These are phyloP conservation scores for Rhododendron vialii DNA, from an alignment of 148 eudicot genomes.

Conservation along the genomic window DNA sequence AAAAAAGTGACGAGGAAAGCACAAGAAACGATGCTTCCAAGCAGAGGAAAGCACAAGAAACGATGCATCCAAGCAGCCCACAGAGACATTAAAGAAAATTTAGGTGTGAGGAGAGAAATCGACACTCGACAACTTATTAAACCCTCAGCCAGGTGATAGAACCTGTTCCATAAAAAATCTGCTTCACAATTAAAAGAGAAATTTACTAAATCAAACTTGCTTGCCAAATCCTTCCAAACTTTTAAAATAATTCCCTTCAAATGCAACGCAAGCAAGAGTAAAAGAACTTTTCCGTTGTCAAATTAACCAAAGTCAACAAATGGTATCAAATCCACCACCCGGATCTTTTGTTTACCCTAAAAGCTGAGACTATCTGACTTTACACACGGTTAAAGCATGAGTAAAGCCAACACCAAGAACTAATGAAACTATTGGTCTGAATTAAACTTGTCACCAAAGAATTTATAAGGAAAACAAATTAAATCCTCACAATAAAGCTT, in stretches of 20 bases:
- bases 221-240: background rate
- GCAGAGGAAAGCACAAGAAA: background rate
- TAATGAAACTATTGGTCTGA: background rate
- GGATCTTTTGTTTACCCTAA: background rate
- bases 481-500: background rate
- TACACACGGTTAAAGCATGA: background rate
- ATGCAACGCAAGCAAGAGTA: background rate
- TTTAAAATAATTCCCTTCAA: background rate
- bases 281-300: background rate
- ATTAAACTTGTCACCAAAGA: background rate
- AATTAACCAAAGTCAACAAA: background rate
- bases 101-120: background rate
- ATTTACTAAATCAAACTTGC: background rate
- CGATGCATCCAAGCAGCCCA: background rate
- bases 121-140: background rate
- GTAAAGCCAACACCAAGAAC: background rate
- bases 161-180: background rate
- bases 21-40: background rate
- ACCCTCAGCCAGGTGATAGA: background rate
- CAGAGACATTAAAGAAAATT: background rate
- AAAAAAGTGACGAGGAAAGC: background rate
- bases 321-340: background rate
- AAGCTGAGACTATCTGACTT: background rate
- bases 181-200: background rate
- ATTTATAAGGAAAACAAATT: background rate